phyloP scores from a whole-genome alignment of 2,329 filamentous ascomycete species.

The Tolypocladium cylindrosporum region DNA sequence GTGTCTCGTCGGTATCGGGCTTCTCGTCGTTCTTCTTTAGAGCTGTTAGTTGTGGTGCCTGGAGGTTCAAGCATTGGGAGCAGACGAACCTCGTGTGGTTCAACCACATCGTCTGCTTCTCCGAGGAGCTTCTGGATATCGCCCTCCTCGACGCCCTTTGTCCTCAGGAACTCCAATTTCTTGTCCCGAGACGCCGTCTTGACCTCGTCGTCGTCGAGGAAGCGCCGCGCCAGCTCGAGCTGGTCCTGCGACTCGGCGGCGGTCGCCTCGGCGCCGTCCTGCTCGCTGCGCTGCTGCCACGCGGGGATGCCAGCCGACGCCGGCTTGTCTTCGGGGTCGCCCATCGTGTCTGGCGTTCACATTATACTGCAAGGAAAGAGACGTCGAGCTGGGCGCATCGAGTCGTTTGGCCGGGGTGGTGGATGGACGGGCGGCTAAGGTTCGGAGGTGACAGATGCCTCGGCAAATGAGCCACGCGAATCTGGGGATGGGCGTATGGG shows the following conservation, averaged over 20 bases:
- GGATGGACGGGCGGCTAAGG: slow-evolving; percentile 4
- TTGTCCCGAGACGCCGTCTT: slow-evolving; percentile 57
- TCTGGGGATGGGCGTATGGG: neutral
- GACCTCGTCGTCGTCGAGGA: slow-evolving; percentile 67
- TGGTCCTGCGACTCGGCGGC: slow-evolving; percentile 10
- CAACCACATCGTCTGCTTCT: slow-evolving; percentile 9
- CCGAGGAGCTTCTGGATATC: slow-evolving; percentile 60
- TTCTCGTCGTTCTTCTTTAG: neutral
- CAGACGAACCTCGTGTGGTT: slow-evolving; percentile 10
- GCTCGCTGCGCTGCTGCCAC: slow-evolving; percentile 18
- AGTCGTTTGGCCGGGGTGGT: neutral
- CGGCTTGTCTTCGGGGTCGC: slow-evolving; percentile 19
- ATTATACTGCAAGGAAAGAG: neutral
- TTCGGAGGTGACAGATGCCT: slow-evolving; percentile 5
- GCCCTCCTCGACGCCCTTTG: slow-evolving; percentile 59
- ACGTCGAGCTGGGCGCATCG: neutral
- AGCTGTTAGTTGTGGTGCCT: neutral
- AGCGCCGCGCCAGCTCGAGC: slow-evolving; percentile 59
- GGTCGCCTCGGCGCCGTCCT: slow-evolving; percentile 6
- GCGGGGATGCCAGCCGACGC: slow-evolving; percentile 14
- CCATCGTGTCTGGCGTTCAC: slow-evolving; percentile 13
- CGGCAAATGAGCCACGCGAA: slow-evolving; percentile 3
- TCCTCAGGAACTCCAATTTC: slow-evolving; percentile 66
- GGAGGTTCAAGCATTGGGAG: neutral
- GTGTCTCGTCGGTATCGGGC: neutral